Percentiles rank a stretch among this genome's conserved stretches.
These are phyloP conservation scores for Calvatia gigantea DNA, from an alignment of 768 basidiomycete species.

Conservation along the genomic window DNA sequence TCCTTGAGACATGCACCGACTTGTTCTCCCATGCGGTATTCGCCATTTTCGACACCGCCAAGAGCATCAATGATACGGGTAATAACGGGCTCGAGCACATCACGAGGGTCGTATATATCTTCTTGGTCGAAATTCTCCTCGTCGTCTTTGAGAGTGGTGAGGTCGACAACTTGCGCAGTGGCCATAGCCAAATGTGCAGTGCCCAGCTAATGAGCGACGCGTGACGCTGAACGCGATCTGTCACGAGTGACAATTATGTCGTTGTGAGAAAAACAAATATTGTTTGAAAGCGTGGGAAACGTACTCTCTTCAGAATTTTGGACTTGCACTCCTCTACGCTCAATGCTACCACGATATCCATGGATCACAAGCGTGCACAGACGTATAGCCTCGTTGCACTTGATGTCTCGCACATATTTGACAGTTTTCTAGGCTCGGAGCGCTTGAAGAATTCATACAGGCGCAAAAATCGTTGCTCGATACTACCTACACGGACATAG, in stretches of 20 bases:
- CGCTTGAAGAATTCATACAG: conserved; percentile 64
- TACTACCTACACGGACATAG: conserved; percentile 62
- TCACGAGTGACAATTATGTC: conserved; percentile 2
- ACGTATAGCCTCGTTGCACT: conserved; percentile 28
- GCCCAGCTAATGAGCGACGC: conserved; percentile 8
- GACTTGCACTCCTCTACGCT: conserved; percentile 5
- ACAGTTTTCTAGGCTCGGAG: conserved; percentile 43
- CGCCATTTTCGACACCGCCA: conserved; percentile 65
- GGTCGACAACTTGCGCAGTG: conserved; percentile 31
- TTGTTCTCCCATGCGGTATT: conserved; percentile 79
- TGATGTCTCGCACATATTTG: background rate
- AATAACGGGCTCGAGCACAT: conserved; percentile 64
- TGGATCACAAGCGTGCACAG: conserved; percentile 36
- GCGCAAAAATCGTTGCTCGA: conserved; percentile 57
- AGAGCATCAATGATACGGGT: conserved; percentile 76
- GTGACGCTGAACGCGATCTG: conserved; percentile 8
- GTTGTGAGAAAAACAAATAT: background rate
- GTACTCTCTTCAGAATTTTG: conserved; percentile 14
- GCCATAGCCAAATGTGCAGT: background rate
- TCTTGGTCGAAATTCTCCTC: conserved; percentile 26
- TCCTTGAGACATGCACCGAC: conserved; percentile 86
- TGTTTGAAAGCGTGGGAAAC: conserved; percentile 6
- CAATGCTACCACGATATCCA: conserved; percentile 18
- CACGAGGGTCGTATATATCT: conserved; percentile 36
- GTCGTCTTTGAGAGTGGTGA: conserved; percentile 16